Conservation (phyloP, 345 rosid genomes). For the Melaleuca alternifolia region DNA sequence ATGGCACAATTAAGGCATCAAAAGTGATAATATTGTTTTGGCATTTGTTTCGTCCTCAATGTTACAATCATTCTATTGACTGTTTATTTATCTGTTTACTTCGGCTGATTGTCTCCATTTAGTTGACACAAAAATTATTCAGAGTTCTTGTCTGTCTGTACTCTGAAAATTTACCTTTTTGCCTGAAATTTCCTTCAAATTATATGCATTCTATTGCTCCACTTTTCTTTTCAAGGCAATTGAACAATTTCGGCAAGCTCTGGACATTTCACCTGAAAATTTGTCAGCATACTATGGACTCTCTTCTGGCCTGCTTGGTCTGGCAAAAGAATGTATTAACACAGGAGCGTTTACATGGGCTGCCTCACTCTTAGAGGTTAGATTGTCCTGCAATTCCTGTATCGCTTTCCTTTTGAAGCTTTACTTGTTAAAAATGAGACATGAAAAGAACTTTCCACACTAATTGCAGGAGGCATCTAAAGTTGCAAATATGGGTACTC, state of each 20-base stretch:
- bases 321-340: conserved; percentile 74
- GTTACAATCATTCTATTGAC: neutral
- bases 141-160: neutral
- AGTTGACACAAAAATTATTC: neutral
- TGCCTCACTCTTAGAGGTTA: conserved; percentile 79
- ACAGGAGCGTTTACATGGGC: conserved; percentile 86
- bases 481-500: conserved; percentile 36
- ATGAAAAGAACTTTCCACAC: neutral
- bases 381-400: conserved; percentile 1
- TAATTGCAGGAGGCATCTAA: conserved; percentile 59
- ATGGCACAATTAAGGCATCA: neutral
- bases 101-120: neutral
- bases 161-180: neutral
- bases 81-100: neutral
- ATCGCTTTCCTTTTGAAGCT: neutral
- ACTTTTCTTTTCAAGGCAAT: conserved; percentile 38
- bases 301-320: conserved; percentile 73
- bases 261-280: conserved; percentile 65
- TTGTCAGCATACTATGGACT: conserved; percentile 73
- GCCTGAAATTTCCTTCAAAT: neutral
- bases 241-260: conserved; percentile 70
- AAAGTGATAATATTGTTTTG: neutral
- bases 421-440: neutral
- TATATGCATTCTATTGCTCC: neutral
- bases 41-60: neutral